A percentile compares a stretch with the other conserved stretches of the same genome.
Conservation (phyloP, 2,329 filamentous ascomycete genomes). For the Verticillium nubilum region DNA sequence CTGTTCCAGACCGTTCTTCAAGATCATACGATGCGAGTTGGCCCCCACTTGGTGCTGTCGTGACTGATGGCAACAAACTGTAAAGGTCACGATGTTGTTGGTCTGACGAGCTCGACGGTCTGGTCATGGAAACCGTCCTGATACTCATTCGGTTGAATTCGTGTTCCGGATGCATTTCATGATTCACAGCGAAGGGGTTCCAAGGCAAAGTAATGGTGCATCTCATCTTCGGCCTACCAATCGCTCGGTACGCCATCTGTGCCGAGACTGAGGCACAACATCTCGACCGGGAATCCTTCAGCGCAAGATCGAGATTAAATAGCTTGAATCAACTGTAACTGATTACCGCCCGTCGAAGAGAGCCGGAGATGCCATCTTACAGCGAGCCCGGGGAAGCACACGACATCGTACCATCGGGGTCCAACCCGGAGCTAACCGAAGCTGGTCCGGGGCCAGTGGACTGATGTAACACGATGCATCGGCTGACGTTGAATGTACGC, state of each 20-base stretch:
- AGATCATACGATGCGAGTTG: not conserved
- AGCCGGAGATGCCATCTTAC: not conserved
- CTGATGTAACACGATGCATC: not conserved
- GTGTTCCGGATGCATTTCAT: too few relatives aligned
- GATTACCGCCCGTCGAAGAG: not conserved
- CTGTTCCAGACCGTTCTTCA: not conserved
- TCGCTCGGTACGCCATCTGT: too few relatives aligned
- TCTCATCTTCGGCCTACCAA: too few relatives aligned
- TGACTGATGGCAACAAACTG: not conserved
- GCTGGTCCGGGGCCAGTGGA: not conserved
- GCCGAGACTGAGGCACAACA: too few relatives aligned
- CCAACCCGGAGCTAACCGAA: not conserved
- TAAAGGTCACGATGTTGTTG: not conserved
- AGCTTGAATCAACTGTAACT: too few relatives aligned
- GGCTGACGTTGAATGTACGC: not conserved
- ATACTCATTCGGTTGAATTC: too few relatives aligned
- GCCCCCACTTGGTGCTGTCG: not conserved
- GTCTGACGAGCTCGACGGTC: too few relatives aligned
- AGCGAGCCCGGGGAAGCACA: not conserved
- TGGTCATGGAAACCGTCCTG: too few relatives aligned
- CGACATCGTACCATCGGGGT: not conserved
- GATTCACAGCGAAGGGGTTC: too few relatives aligned
- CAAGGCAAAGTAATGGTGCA: too few relatives aligned
- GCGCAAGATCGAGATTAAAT: too few relatives aligned
- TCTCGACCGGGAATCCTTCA: too few relatives aligned